Conservation (phyloP, 768 basidiomycete species). For the Suillus placidus region DNA sequence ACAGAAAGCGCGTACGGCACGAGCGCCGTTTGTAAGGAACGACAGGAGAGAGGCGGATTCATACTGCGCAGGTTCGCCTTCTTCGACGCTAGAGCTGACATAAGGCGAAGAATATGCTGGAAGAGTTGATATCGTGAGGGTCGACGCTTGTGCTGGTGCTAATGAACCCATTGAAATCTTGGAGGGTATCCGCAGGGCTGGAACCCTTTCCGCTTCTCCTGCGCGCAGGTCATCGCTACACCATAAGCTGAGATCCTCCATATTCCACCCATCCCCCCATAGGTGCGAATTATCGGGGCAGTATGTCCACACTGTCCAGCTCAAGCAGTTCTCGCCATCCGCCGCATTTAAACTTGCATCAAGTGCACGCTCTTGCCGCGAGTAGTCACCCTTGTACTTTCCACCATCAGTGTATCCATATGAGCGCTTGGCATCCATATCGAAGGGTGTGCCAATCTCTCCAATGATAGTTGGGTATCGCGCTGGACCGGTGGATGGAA, state of each 20-base stretch:
- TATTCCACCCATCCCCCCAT: slow-evolving; percentile 97
- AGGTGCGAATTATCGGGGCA: slow-evolving; percentile 78
- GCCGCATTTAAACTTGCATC: slow-evolving; percentile 80
- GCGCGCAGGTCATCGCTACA: slow-evolving; percentile 66
- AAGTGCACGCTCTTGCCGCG: slow-evolving; percentile 77
- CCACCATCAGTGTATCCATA: slow-evolving; percentile 80
- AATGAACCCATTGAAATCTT: slow-evolving; percentile 8
- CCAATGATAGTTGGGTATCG: slow-evolving; percentile 89
- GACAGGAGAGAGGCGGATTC: slow-evolving; percentile 33
- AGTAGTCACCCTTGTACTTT: slow-evolving; percentile 74
- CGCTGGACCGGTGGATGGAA: slow-evolving; percentile 7
- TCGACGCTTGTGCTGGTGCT: slow-evolving; percentile 20
- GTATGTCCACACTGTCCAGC: slow-evolving; percentile 89
- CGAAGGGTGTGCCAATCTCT: slow-evolving; percentile 94
- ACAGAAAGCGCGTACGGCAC: slow-evolving; percentile 83
- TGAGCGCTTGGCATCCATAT: slow-evolving; percentile 85
- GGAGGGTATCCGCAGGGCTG: not conserved
- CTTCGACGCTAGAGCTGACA: slow-evolving; percentile 1
- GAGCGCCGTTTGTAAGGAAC: slow-evolving; percentile 83
- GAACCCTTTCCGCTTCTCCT: slow-evolving; percentile 6
- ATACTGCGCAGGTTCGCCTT: too few species aligned
- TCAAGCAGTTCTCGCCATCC: slow-evolving; percentile 76
- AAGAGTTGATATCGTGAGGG: slow-evolving; percentile 23
- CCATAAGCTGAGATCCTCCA: slow-evolving; percentile 94
- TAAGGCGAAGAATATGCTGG: slow-evolving; percentile 22